These are phyloP conservation scores for Chlorophyllum brunneum DNA, from an alignment of 768 basidiomycete species.

Conservation along the genomic window DNA sequence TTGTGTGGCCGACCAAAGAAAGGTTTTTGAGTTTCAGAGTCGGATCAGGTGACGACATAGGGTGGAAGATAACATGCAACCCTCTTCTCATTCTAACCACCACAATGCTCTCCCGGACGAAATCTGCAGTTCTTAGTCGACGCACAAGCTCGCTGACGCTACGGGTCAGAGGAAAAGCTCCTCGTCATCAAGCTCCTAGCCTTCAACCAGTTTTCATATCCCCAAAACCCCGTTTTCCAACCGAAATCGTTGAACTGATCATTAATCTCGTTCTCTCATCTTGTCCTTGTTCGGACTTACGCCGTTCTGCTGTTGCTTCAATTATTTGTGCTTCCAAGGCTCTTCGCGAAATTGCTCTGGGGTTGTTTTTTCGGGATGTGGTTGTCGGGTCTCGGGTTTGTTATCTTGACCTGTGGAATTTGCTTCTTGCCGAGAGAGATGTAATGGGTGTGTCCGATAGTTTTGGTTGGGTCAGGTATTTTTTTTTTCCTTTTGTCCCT, in stretches of 20 bases:
- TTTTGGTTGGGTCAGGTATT: slow-evolving; percentile 47
- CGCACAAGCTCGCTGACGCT: slow-evolving; percentile 6
- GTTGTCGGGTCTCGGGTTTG: slow-evolving; percentile 11
- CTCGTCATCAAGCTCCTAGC: no score
- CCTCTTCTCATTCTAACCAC: neutral
- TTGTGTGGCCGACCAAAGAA: no score
- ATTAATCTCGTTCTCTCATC: slow-evolving; percentile 14
- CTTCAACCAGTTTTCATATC: neutral
- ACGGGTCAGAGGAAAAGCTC: neutral
- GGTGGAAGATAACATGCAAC: no score
- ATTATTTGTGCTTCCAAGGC: slow-evolving; percentile 37
- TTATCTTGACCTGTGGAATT: slow-evolving; percentile 12
- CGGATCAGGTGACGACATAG: no score
- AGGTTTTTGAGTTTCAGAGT: no score
- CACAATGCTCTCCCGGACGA: slow-evolving; percentile 3
- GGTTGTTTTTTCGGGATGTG: slow-evolving; percentile 29
- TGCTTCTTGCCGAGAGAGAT: slow-evolving; percentile 11
- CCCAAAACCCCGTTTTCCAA: neutral
- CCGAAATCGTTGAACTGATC: slow-evolving; percentile 15
- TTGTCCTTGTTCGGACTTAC: slow-evolving; percentile 1
- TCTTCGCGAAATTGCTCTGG: slow-evolving; percentile 41
- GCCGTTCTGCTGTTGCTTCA: slow-evolving; percentile 25
- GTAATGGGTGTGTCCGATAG: slow-evolving; percentile 20
- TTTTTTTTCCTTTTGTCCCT: slow-evolving; percentile 11
- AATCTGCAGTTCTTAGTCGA: neutral